Evolutionary conservation across 192 early-diverging fungal genomes (phyloP), one percentile per base, ranked within the genome.

Genomic region (Umbelopsis vinacea): DNA sequence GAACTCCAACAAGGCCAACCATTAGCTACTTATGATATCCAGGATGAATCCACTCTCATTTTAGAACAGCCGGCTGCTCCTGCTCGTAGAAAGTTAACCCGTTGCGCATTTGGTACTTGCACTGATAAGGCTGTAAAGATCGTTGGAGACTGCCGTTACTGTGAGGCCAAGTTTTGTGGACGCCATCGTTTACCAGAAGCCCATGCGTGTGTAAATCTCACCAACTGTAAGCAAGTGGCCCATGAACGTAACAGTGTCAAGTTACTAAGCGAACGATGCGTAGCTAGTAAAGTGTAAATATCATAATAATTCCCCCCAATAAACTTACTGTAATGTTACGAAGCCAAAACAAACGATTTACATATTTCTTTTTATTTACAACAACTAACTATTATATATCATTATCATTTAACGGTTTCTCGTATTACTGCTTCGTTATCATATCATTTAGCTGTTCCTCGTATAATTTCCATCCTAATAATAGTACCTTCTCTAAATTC

Each of bases 1-100:
- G 91, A 93, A 84, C 87, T 93, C 37, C 89, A 92, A 70, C 91
- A 93, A 71, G 91, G 86, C 53, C 89, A 91, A 46, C 78, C 81
- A 0, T 82, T 93, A 8, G 83, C 82, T 9, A 88, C 91, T 79
- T 92, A 93, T 83, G 90, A 93, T 81, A 91, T 92, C 74, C 89
- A 91, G 79, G 90, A 93, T 84, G 91, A 92, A 77, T 91, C 90
- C 38, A 93, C 91, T 2, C 82, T 91, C 17, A 90, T 91, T 70
- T 74, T 92, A 63, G 57, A 50, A 50, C 48, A 17, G n/a, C 15
- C 48, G 47, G 11, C 55, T 3, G 26, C 33, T 19, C 57, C 57
- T 29, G 57, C 57, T 19, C 57, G 43, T 26, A 69, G 45, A 50
- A 78, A 73, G 71, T 53, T 69, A 21, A 71, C 26, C 6, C 70